phyloP scores from a whole-genome alignment of 2,329 filamentous ascomycete genomes.

The Elsinoe perseae region DNA sequence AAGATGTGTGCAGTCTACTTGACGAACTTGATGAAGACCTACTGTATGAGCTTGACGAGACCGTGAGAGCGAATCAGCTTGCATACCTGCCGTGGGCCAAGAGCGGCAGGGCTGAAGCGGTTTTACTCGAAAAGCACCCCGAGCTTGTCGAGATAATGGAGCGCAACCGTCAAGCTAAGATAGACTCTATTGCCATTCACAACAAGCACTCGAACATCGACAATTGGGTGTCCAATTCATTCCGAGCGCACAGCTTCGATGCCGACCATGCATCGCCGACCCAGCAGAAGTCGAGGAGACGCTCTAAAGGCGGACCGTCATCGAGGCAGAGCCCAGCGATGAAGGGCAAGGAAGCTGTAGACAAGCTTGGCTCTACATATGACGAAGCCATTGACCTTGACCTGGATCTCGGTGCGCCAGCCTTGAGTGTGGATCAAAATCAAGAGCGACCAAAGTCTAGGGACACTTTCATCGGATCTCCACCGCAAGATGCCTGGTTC shows the following conservation, averaged over 20 bases:
- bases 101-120: constrained; percentile 61
- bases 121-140: constrained; percentile 58
- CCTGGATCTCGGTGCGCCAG: constrained; percentile 9
- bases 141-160: constrained; percentile 57
- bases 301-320: constrained; percentile 35
- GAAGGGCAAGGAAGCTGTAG: constrained; percentile 48
- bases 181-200: constrained; percentile 69
- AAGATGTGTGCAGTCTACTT: constrained; percentile 48
- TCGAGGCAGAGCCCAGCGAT: constrained; percentile 57
- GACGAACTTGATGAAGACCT: constrained; percentile 80
- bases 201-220: constrained; percentile 58
- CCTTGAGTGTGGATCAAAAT: not conserved
- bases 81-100: constrained; percentile 68
- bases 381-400: constrained; percentile 15
- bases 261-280: constrained; percentile 46
- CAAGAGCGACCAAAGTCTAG: not conserved
- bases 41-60: constrained; percentile 68
- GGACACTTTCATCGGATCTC: constrained; percentile 17
- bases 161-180: constrained; percentile 59
- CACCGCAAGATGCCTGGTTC: constrained; percentile 34
- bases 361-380: constrained; percentile 16
- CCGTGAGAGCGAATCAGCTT: constrained; percentile 76
- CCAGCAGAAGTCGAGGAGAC: constrained; percentile 36
- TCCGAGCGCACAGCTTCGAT: constrained; percentile 58
- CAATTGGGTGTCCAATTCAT: constrained; percentile 52